phyloP scores from a whole-genome alignment of 306 rosid species.

The Purshia tridentata region DNA sequence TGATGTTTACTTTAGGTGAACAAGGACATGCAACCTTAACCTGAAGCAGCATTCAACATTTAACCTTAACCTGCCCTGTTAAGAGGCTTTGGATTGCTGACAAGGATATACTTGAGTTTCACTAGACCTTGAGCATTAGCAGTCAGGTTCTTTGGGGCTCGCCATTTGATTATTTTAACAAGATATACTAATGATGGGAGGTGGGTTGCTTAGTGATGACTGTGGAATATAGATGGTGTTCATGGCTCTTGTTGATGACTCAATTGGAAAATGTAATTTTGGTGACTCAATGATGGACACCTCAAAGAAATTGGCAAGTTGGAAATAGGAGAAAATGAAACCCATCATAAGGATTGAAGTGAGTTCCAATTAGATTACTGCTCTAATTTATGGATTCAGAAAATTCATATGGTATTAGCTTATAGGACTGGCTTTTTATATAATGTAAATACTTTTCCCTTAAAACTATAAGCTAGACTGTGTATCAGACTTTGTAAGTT shows the following conservation, averaged over 20 bases:
- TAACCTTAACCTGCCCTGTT: background rate
- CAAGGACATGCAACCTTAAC: background rate
- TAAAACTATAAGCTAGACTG: background rate
- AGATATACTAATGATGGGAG: background rate
- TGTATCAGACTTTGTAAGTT: background rate
- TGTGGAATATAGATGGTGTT: background rate
- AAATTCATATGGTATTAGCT: background rate
- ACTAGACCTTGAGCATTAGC: background rate
- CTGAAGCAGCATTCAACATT: background rate
- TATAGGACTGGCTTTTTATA: background rate
- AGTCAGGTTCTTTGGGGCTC: background rate
- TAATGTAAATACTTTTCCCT: background rate
- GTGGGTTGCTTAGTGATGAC: background rate
- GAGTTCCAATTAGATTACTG: slow-evolving; percentile 16
- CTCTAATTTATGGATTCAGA: background rate
- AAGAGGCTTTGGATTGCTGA: background rate
- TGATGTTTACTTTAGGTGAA: background rate
- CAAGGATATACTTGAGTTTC: background rate
- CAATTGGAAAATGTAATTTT: background rate
- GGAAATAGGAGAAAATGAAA: background rate
- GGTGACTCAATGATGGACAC: background rate
- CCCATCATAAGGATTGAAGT: background rate
- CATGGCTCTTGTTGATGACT: background rate
- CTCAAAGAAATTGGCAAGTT: background rate
- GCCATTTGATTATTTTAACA: background rate